Evolutionary conservation across 1,284 basidiomycete genomes (phyloP).

Genomic region (Phlebopus sp.): DNA sequence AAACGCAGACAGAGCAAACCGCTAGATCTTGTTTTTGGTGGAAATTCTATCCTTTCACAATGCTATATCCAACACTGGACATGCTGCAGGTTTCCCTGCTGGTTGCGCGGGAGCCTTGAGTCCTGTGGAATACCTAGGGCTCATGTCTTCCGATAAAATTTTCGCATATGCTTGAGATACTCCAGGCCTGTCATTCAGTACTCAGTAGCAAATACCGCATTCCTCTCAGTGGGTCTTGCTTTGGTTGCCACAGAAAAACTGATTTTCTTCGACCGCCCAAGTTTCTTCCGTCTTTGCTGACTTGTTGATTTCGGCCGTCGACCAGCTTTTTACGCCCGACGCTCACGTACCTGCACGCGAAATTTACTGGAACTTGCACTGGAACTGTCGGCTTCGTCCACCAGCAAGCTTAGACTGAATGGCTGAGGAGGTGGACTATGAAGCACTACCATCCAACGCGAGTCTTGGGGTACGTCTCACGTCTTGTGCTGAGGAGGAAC

Average conservation of each 20-base stretch:
- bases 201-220: too few species aligned
- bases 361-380: conserved; percentile 6
- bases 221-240: conserved; percentile 1
- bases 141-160: conserved; percentile 4
- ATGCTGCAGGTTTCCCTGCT: too few species aligned
- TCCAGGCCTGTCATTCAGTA: background rate
- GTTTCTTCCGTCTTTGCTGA: background rate
- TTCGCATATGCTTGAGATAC: conserved; percentile 4
- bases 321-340: background rate
- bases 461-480: conserved; percentile 57
- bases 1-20: conserved; percentile 7
- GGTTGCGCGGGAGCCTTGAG: background rate
- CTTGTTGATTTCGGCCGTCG: background rate
- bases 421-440: conserved; percentile 73
- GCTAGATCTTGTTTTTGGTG: conserved; percentile 1
- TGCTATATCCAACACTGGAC: too few species aligned
- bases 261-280: conserved; percentile 2
- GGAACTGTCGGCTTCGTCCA: conserved; percentile 4
- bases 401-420: conserved; percentile 28
- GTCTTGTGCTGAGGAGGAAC: background rate
- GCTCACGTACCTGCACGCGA: background rate
- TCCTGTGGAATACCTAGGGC: background rate
- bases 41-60: too few species aligned
- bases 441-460: conserved; percentile 73
- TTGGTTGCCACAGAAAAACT: conserved; percentile 7